These are phyloP conservation scores for Eimeria zaria DNA, from an alignment of 169 alveolate species.

Conservation along the genomic window DNA sequence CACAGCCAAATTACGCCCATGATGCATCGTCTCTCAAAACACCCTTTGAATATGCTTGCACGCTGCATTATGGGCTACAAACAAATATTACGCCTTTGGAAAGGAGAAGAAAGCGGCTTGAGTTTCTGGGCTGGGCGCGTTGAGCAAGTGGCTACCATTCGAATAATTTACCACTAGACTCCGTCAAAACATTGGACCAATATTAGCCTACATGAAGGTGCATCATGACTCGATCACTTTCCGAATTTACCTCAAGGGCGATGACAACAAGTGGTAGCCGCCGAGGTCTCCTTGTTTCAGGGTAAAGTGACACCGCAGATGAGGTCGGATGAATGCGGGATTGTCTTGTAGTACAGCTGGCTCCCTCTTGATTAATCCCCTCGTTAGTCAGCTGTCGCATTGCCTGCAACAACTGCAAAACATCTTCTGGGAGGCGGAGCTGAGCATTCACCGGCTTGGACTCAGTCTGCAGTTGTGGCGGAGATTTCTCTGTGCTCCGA, in stretches of 20 bases:
- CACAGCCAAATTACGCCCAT: background rate
- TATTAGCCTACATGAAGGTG: background rate
- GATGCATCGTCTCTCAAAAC: background rate
- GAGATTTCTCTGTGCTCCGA: background rate
- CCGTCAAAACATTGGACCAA: background rate
- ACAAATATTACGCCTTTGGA: background rate
- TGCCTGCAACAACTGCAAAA: slow-evolving; percentile 9
- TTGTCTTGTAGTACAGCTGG: background rate
- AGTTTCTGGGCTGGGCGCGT: background rate
- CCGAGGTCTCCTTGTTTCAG: background rate
- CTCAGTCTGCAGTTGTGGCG: background rate
- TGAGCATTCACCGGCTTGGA: background rate
- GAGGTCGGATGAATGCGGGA: background rate
- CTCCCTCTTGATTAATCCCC: background rate
- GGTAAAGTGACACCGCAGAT: background rate
- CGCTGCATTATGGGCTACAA: background rate
- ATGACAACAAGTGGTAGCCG: slow-evolving; percentile 32
- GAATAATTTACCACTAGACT: background rate
- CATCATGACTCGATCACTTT: background rate
- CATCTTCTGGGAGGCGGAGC: slow-evolving; percentile 39
- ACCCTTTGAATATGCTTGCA: background rate
- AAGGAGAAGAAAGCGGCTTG: background rate
- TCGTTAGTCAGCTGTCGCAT: slow-evolving; percentile 34
- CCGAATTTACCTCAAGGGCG: background rate
- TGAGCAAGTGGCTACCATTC: background rate